Conservation (phyloP, 108 stramenopile species). For the Skeletonema potamos region DNA sequence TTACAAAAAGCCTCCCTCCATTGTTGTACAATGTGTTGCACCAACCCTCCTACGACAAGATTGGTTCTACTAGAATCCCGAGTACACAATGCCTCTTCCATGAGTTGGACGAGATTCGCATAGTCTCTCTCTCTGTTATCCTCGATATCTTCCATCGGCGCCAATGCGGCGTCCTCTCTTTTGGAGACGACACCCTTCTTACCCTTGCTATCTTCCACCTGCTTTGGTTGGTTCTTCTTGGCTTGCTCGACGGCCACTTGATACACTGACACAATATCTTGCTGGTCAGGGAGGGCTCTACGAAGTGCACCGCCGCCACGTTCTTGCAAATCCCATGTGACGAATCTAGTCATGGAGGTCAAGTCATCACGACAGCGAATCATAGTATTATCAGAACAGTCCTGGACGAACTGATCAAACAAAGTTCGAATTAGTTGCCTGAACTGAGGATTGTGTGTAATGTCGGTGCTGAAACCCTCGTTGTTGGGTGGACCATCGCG, state of each 20-base stretch:
- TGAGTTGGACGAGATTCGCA: conserved; percentile 82
- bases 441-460: conserved; percentile 70
- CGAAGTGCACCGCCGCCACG: conserved; percentile 77
- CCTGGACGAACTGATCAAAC: conserved; percentile 82
- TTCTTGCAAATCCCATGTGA: conserved; percentile 94
- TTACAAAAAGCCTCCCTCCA: conserved; percentile 88
- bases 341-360: conserved; percentile 85
- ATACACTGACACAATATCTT: conserved; percentile 69
- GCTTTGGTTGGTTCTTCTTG: conserved; percentile 41
- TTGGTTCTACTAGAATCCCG: conserved; percentile 81
- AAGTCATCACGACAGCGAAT: conserved; percentile 84
- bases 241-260: conserved; percentile 65
- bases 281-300: conserved; percentile 78
- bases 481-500: conserved; percentile 26
- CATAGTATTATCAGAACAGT: conserved; percentile 70
- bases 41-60: conserved; percentile 82
- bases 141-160: conserved; percentile 43
- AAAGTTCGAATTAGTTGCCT: conserved; percentile 75
- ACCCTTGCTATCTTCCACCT: conserved; percentile 42
- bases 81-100: conserved; percentile 85
- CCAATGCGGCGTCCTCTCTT: conserved; percentile 37
- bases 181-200: conserved; percentile 40
- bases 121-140: conserved; percentile 69
- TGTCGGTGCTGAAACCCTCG: conserved; percentile 43
- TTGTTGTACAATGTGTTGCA: conserved; percentile 85